Evolutionary conservation across 176 grass and related monocot species (phyloP), one percentile per base, ranked within the genome.

Genomic region (Metroxylon sagu): DNA sequence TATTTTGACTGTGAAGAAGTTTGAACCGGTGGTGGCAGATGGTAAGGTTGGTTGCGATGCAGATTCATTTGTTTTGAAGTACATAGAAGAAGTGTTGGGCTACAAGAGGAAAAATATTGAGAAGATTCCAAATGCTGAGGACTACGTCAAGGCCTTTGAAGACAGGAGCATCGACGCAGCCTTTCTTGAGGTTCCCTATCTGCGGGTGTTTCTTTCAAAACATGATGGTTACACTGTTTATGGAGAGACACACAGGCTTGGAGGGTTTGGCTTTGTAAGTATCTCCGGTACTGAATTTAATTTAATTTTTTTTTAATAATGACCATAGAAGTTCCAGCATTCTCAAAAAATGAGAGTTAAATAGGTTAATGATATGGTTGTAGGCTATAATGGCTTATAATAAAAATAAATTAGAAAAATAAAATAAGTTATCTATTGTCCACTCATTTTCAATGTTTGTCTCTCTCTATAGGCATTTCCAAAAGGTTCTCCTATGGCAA

Each of bases 231-330:
- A 74, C 49, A 64, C 29, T 16, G 52, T 74, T 14, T 4, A 1
- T 56, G 17, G 19, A 25, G 56, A 74, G 49, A 80, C 57, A 10
- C 3, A 74, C 21, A 74, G 16, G 25, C 25, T 80, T 12, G 77
- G 70, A 17, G 77, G 77, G 26, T 74, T 80, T 26, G 77, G 70
- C 14, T 80, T 80, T 18, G 71, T 80, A 43, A 73, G 77, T 74
- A 15, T 43, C 35, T 43, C 35, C 1, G 10, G 35, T 43, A 1
- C 35, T 14, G 6, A 35, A 35, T 35, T 35, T 43, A 2, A 12
- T 14, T 43, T 3, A 3, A 12, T 43, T 43, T 43, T 14, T 43
- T 43, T 14, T 0, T 10, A 43, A 14, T 43, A 43, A 2, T 3
- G 12, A 14, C 12, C 35, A 43, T 1, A 43, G 35, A 7, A 43